Conservation (phyloP, 2,329 filamentous ascomycete genomes). For the Apiospora phragmitis region DNA sequence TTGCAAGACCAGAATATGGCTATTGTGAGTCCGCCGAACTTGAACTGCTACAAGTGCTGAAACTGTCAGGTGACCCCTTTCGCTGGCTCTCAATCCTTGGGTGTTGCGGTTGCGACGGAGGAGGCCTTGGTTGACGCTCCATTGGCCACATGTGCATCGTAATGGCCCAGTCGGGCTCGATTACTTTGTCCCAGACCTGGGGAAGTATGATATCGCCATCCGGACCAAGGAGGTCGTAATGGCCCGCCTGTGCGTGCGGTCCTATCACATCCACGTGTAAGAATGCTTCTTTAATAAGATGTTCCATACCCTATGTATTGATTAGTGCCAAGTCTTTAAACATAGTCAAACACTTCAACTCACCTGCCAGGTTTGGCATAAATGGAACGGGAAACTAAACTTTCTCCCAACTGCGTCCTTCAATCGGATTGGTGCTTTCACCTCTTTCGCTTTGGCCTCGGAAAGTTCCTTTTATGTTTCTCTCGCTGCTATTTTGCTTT, state of each 20-base stretch:
- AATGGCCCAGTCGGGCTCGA: slow-evolving; percentile 75
- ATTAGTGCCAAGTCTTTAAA: slow-evolving; percentile 17
- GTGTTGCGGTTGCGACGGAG: too few species aligned
- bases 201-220: slow-evolving; percentile 82
- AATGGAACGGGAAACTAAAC: slow-evolving; percentile 86
- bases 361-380: slow-evolving; percentile 84
- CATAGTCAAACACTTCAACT: slow-evolving; percentile 34
- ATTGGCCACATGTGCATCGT: slow-evolving; percentile 67
- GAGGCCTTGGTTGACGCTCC: too few species aligned
- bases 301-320: slow-evolving; percentile 72
- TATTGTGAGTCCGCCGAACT: too few species aligned
- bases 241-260: slow-evolving; percentile 73
- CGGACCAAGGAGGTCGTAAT: slow-evolving; percentile 78
- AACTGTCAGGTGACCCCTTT: too few species aligned
- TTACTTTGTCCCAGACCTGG: slow-evolving; percentile 76
- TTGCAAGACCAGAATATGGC: too few species aligned
- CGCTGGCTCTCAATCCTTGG: too few species aligned
- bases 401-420: slow-evolving; percentile 90
- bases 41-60: too few species aligned
- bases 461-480: too few species aligned
- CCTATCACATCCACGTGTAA: slow-evolving; percentile 75
- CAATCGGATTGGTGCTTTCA: slow-evolving; percentile 75
- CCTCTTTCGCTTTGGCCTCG: slow-evolving; percentile 46
- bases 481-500: too few species aligned
- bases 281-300: slow-evolving; percentile 85